Evolutionary conservation across 768 basidiomycete species (phyloP).

Genomic region (Hortiboletus flavorubellus): DNA sequence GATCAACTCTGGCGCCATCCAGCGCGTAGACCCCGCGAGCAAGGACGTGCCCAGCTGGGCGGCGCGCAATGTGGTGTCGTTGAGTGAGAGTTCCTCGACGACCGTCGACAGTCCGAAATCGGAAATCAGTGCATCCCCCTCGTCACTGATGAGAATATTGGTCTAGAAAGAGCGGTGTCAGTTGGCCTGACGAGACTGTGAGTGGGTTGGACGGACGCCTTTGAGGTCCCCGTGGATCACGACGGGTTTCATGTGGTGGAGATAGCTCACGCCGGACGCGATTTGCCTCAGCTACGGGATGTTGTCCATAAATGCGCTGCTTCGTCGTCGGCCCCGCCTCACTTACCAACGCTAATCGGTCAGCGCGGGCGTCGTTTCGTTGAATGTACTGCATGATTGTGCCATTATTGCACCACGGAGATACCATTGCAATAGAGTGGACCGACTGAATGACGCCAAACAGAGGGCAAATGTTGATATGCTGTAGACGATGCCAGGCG

Average conservation of each 20-base stretch:
- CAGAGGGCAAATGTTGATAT: slow-evolving; percentile 52
- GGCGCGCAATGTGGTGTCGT: slow-evolving; percentile 20
- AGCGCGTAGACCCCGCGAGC: slow-evolving; percentile 34
- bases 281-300: slow-evolving; percentile 46
- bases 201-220: slow-evolving; percentile 41
- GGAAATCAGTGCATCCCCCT: slow-evolving; percentile 52
- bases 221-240: slow-evolving; percentile 63
- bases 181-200: background rate
- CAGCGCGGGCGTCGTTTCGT: slow-evolving; percentile 35
- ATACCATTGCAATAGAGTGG: slow-evolving; percentile 59
- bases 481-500: slow-evolving; percentile 56
- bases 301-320: background rate
- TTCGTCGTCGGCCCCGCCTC: background rate
- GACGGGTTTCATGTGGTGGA: slow-evolving; percentile 51
- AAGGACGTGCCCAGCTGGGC: slow-evolving; percentile 30
- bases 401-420: slow-evolving; percentile 61
- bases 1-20: slow-evolving; percentile 56
- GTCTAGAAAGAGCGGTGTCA: slow-evolving; percentile 33
- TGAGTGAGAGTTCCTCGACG: slow-evolving; percentile 47
- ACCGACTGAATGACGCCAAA: slow-evolving; percentile 52
- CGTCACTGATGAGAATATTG: slow-evolving; percentile 54
- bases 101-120: slow-evolving; percentile 63
- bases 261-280: slow-evolving; percentile 54
- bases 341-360: slow-evolving; percentile 49
- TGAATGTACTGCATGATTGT: slow-evolving; percentile 50